phyloP scores from a whole-genome alignment of 768 basidiomycete species.

The Boletus pseudo-olivaceus region DNA sequence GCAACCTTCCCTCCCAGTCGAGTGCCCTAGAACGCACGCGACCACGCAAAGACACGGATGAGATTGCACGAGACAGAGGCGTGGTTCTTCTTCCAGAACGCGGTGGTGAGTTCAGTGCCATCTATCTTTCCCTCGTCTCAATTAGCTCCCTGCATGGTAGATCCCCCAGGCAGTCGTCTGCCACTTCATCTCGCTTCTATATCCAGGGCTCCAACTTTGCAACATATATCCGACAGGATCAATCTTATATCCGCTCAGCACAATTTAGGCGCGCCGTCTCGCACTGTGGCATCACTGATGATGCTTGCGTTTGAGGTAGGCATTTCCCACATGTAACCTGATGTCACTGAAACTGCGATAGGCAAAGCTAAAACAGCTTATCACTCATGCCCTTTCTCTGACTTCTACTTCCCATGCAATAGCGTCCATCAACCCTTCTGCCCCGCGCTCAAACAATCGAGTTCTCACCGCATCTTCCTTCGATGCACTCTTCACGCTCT shows the following conservation, averaged over 20 bases:
- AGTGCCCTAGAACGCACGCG: conserved; percentile 42
- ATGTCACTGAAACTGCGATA: conserved; percentile 23
- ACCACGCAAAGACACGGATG: conserved; percentile 54
- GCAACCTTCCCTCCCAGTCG: conserved; percentile 43
- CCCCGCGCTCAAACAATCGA: conserved; percentile 35
- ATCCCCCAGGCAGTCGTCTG: conserved; percentile 66
- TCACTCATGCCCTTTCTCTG: conserved; percentile 74
- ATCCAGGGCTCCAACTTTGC: conserved; percentile 67
- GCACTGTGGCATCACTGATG: conserved; percentile 63
- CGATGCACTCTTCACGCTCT: conserved; percentile 72
- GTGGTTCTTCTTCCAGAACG: conserved; percentile 62
- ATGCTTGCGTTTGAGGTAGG: conserved; percentile 76
- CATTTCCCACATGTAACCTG: conserved; percentile 6
- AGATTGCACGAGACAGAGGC: conserved; percentile 68
- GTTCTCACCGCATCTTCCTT: conserved; percentile 68
- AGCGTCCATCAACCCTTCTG: conserved; percentile 66
- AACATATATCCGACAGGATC: conserved; percentile 75
- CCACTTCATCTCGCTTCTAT: conserved; percentile 72
- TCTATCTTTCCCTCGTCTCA: background rate
- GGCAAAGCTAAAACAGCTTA: conserved; percentile 82
- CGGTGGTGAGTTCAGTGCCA: conserved; percentile 43
- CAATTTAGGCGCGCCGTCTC: conserved; percentile 57
- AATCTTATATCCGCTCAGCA: conserved; percentile 82
- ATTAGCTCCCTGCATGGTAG: conserved; percentile 32
- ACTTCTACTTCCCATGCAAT: conserved; percentile 75